phyloP scores from a whole-genome alignment of 2,329 filamentous ascomycete species.

The Epichloe brachyelytri region DNA sequence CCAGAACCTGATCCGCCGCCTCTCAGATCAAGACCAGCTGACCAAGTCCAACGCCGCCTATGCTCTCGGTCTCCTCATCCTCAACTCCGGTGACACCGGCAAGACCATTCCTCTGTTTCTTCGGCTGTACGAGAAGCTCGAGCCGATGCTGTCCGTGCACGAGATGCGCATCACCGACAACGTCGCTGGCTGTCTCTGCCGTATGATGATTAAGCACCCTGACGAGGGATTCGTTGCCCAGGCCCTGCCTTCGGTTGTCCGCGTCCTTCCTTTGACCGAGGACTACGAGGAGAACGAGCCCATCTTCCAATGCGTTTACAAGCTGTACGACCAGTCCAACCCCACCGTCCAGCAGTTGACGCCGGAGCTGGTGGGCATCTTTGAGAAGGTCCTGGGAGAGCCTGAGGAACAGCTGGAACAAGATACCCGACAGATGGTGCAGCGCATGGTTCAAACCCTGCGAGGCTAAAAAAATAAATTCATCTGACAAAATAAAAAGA shows the following conservation, averaged over 20 bases:
- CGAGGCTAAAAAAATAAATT: background rate
- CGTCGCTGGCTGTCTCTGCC: constrained; percentile 76
- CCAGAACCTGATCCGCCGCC: constrained; percentile 70
- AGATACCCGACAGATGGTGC: constrained; percentile 54
- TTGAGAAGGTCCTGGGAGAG: constrained; percentile 58
- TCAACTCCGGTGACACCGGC: constrained; percentile 59
- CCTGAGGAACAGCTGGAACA: constrained; percentile 65
- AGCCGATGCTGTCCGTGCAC: constrained; percentile 66
- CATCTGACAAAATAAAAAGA: background rate
- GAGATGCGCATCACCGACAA: constrained; percentile 84
- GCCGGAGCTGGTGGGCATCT: constrained; percentile 53
- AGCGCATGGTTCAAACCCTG: constrained; percentile 45
- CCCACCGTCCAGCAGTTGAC: constrained; percentile 57
- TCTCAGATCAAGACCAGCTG: constrained; percentile 80
- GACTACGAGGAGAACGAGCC: constrained; percentile 96
- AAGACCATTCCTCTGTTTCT: constrained; percentile 65
- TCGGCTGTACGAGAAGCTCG: constrained; percentile 71
- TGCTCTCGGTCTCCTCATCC: constrained; percentile 72
- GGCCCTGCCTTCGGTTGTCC: constrained; percentile 68
- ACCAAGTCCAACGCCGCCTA: constrained; percentile 94
- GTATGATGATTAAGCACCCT: constrained; percentile 86
- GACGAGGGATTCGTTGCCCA: constrained; percentile 68
- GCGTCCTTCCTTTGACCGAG: constrained; percentile 74
- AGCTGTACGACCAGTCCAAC: constrained; percentile 64
- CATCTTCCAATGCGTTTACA: constrained; percentile 79